A percentile compares a stretch with the other conserved stretches of the same genome.
Evolutionary conservation across 805 yeast species (phyloP).

Genomic region (Candida broadrunensis): DNA sequence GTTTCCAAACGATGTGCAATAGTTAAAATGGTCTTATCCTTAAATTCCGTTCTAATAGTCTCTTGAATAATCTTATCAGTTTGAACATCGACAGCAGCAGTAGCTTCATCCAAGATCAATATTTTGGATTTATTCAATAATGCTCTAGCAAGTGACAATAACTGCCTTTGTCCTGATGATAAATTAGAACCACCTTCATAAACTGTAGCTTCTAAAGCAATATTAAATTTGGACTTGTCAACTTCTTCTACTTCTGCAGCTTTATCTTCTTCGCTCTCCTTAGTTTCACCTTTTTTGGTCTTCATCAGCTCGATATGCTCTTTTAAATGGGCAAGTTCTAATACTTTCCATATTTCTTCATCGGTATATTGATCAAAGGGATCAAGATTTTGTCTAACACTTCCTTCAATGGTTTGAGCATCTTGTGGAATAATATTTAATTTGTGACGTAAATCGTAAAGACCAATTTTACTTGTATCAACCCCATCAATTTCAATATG

Average conservation of each 20-base stretch:
- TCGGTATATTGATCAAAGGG: conserved; percentile 69
- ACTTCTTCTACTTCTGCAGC: conserved; percentile 15
- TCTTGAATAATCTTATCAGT: conserved; percentile 33
- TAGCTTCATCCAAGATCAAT: conserved; percentile 81
- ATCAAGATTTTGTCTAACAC: conserved; percentile 80
- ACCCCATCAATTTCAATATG: conserved; percentile 68
- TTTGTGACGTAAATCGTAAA: conserved; percentile 71
- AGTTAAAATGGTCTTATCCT: conserved; percentile 35
- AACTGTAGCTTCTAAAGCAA: conserved; percentile 25
- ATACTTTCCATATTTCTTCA: conserved; percentile 73
- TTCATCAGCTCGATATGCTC: conserved; percentile 55
- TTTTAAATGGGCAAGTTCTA: conserved; percentile 76
- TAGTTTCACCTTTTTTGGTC: conserved; percentile 4
- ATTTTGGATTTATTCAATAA: conserved; percentile 59
- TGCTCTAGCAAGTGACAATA: conserved; percentile 37
- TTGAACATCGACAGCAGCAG: conserved; percentile 44
- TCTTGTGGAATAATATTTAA: conserved; percentile 91
- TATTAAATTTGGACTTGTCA: conserved; percentile 11
- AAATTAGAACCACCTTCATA: conserved; percentile 36
- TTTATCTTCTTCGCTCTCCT: conserved; percentile 10
- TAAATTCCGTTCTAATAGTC: conserved; percentile 34
- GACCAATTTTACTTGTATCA: conserved; percentile 64
- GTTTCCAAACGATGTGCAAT: conserved; percentile 42
- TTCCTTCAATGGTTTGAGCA: conserved; percentile 87
- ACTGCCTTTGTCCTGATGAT: conserved; percentile 37